These are phyloP conservation scores for Auricularia cornea DNA, from an alignment of 768 basidiomycete species.

Conservation along the genomic window DNA sequence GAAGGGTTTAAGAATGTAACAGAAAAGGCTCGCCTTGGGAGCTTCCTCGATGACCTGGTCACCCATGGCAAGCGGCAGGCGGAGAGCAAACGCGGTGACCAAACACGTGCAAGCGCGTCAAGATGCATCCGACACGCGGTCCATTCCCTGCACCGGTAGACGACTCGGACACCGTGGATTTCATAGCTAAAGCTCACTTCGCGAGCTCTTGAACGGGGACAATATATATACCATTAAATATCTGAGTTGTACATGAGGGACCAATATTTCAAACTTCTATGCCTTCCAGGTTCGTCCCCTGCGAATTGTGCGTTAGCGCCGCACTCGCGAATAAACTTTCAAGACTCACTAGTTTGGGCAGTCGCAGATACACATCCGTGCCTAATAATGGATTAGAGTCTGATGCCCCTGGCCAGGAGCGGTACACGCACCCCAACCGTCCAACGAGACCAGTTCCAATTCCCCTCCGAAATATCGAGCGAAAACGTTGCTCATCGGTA, in stretches of 20 bases:
- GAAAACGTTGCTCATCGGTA: slow-evolving; percentile 86
- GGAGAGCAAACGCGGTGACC: not conserved
- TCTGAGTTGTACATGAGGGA: too few relatives aligned
- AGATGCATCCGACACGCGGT: not conserved
- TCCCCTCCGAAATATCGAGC: slow-evolving; percentile 83
- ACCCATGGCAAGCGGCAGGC: not conserved
- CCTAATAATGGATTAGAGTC: slow-evolving; percentile 18
- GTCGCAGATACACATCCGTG: slow-evolving; percentile 71
- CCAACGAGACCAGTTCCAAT: slow-evolving; percentile 66
- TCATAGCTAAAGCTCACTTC: too few relatives aligned
- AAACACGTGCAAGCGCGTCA: slow-evolving; percentile 2
- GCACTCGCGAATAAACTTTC: not conserved
- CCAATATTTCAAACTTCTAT: slow-evolving; percentile 70
- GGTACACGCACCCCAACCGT: slow-evolving; percentile 50
- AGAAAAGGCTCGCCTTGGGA: not conserved
- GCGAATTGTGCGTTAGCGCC: slow-evolving; percentile 2
- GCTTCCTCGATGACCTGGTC: not conserved
- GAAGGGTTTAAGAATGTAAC: too few relatives aligned
- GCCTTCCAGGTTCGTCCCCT: slow-evolving; percentile 82
- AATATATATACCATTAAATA: too few relatives aligned
- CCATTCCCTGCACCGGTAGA: too few relatives aligned
- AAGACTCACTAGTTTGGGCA: slow-evolving; percentile 65
- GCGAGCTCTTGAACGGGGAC: too few relatives aligned
- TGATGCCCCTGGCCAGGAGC: too few relatives aligned
- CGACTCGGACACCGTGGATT: too few relatives aligned